Conservation (phyloP, 2,329 filamentous ascomycete genomes). For the Fusarium mexicanum region DNA sequence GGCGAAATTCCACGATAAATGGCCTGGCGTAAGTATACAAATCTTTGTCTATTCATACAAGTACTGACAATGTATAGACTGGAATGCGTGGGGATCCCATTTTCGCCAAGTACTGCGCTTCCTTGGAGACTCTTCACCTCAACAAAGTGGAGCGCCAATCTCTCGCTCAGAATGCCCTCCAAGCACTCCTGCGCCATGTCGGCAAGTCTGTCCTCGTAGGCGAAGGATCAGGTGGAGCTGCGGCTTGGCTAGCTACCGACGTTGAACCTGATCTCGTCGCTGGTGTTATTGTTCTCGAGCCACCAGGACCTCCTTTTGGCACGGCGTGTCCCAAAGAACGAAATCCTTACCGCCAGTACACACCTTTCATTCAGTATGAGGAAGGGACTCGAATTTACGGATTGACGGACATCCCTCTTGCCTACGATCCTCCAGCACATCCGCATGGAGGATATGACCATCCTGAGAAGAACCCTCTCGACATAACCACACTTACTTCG, state of each 20-base stretch:
- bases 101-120: conserved; percentile 60
- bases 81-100: conserved; percentile 53
- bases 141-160: conserved; percentile 45
- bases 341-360: conserved; percentile 30
- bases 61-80: conserved; percentile 37
- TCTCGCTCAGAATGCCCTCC: conserved; percentile 49
- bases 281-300: conserved; percentile 62
- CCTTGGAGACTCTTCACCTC: conserved; percentile 51
- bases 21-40: conserved; percentile 48
- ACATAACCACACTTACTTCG: conserved; percentile 12
- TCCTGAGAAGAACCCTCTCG: conserved; percentile 17
- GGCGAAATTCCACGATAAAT: conserved; percentile 48
- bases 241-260: conserved; percentile 61
- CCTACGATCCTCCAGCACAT: conserved; percentile 52
- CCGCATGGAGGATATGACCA: conserved; percentile 15
- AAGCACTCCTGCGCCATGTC: conserved; percentile 54
- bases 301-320: conserved; percentile 61
- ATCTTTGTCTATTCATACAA: neutral
- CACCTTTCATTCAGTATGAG: conserved; percentile 39
- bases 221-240: conserved; percentile 59
- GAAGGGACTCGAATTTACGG: conserved; percentile 50
- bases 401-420: conserved; percentile 53
- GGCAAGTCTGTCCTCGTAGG: conserved; percentile 57
- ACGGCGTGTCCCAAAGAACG: conserved; percentile 3
- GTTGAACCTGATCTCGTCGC: conserved; percentile 57